These are phyloP conservation scores for Leptodontidium sp. DNA, from an alignment of 2,329 filamentous ascomycete species.

Conservation along the genomic window DNA sequence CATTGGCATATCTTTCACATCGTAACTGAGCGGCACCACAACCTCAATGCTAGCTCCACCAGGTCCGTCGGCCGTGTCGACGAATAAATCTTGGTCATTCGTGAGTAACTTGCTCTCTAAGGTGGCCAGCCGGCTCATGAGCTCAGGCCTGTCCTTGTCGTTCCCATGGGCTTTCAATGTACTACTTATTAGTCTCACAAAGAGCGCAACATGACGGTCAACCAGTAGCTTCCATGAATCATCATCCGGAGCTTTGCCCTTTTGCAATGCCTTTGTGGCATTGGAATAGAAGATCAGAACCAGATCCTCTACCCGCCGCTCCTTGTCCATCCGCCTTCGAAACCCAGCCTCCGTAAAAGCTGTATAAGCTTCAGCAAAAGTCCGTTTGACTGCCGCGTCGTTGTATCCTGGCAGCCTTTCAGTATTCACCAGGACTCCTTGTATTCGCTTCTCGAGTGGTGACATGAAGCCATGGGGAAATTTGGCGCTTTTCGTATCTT, in stretches of 20 bases:
- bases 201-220: slow-evolving; percentile 93
- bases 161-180: slow-evolving; percentile 86
- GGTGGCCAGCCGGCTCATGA: slow-evolving; percentile 78
- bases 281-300: slow-evolving; percentile 96
- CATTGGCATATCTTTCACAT: slow-evolving; percentile 96
- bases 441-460: slow-evolving; percentile 61
- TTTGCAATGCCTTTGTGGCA: slow-evolving; percentile 88
- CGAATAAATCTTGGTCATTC: slow-evolving; percentile 88
- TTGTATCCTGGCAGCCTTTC: slow-evolving; percentile 89
- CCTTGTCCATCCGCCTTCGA: slow-evolving; percentile 91
- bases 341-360: slow-evolving; percentile 90
- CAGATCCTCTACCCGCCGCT: slow-evolving; percentile 89
- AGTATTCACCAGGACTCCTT: slow-evolving; percentile 69
- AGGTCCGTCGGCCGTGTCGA: slow-evolving; percentile 65
- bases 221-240: slow-evolving; percentile 92
- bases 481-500: slow-evolving; percentile 73
- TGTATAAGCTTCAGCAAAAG: slow-evolving; percentile 93
- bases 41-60: slow-evolving; percentile 78
- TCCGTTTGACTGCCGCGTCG: slow-evolving; percentile 89
- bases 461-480: slow-evolving; percentile 77
- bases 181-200: slow-evolving; percentile 83
- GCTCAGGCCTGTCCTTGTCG: slow-evolving; percentile 83
- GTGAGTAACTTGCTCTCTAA: slow-evolving; percentile 93
- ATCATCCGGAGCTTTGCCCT: slow-evolving; percentile 78
- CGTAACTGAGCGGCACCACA: slow-evolving; percentile 82